Evolutionary conservation across 805 yeast species (phyloP).

Genomic region (Candida methanosorbosa): DNA sequence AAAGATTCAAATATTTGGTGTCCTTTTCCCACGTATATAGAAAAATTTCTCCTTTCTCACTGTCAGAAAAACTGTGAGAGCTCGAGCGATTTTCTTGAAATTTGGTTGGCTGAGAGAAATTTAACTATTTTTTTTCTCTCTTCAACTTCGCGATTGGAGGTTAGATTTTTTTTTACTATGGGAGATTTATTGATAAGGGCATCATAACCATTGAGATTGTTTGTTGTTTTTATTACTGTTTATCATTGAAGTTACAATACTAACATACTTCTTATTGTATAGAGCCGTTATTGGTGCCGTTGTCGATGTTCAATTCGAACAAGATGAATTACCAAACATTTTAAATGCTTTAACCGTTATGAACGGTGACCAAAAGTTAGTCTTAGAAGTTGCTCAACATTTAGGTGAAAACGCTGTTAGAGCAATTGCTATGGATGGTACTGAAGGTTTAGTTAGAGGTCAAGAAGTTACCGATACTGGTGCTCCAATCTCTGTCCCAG

Average conservation of each 20-base stretch:
- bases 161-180: no score
- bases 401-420: constrained; percentile 99
- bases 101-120: no score
- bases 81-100: no score
- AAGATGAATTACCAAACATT: constrained; percentile 95
- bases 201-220: no score
- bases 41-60: no score
- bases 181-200: no score
- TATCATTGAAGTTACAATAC: no score
- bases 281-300: constrained; percentile 99
- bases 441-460: constrained; percentile 99
- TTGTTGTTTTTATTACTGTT: no score
- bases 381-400: constrained; percentile 98
- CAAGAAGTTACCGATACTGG: constrained; percentile 88
- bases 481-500: constrained; percentile 98
- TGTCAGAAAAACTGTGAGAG: no score
- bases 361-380: constrained; percentile 60
- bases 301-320: constrained; percentile 98
- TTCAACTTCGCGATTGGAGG: no score
- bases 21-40: no score
- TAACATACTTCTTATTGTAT: constrained; percentile 3
- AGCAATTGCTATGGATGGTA: constrained; percentile 99
- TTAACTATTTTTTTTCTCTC: neutral
- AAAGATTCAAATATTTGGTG: no score
- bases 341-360: constrained; percentile 92